Conservation (phyloP, 306 rosid species). For the Sechiopsis laciniata region DNA sequence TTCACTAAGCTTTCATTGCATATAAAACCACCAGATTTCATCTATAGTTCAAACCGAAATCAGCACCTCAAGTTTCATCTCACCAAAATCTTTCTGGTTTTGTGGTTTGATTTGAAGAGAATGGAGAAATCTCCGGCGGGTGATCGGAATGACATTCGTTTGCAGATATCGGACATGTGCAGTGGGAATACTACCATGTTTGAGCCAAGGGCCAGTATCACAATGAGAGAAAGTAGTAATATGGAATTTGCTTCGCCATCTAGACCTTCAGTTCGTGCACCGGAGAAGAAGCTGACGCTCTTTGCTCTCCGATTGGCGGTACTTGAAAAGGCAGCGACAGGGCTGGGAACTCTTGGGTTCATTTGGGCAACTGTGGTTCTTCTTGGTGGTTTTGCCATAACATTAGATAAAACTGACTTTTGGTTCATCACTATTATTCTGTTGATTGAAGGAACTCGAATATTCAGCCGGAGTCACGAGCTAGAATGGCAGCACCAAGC, state of each 20-base stretch:
- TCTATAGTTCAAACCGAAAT: background rate
- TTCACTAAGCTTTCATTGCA: slow-evolving; percentile 30
- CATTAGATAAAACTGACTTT: slow-evolving; percentile 61
- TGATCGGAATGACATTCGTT: slow-evolving; percentile 33
- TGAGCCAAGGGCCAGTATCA: slow-evolving; percentile 42
- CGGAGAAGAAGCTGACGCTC: slow-evolving; percentile 80
- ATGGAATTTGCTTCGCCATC: slow-evolving; percentile 22
- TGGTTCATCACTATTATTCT: slow-evolving; percentile 84
- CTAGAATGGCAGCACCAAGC: slow-evolving; percentile 98
- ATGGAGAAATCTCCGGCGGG: slow-evolving; percentile 45
- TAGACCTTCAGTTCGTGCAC: slow-evolving; percentile 39
- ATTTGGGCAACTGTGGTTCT: slow-evolving; percentile 95
- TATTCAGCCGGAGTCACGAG: slow-evolving; percentile 93
- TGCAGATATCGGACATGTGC: slow-evolving; percentile 41
- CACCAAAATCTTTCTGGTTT: background rate
- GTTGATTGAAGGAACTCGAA: slow-evolving; percentile 73
- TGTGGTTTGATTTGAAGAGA: background rate
- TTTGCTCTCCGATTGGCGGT: slow-evolving; percentile 82
- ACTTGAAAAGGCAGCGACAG: slow-evolving; percentile 80
- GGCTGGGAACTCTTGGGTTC: slow-evolving; percentile 86
- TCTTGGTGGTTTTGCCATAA: slow-evolving; percentile 82
- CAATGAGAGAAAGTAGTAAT: slow-evolving; percentile 42
- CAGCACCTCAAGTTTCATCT: background rate
- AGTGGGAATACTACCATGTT: slow-evolving; percentile 45
- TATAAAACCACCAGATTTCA: background rate